phyloP scores from a whole-genome alignment of 2,329 filamentous ascomycete genomes.

The Thelonectria rubi region DNA sequence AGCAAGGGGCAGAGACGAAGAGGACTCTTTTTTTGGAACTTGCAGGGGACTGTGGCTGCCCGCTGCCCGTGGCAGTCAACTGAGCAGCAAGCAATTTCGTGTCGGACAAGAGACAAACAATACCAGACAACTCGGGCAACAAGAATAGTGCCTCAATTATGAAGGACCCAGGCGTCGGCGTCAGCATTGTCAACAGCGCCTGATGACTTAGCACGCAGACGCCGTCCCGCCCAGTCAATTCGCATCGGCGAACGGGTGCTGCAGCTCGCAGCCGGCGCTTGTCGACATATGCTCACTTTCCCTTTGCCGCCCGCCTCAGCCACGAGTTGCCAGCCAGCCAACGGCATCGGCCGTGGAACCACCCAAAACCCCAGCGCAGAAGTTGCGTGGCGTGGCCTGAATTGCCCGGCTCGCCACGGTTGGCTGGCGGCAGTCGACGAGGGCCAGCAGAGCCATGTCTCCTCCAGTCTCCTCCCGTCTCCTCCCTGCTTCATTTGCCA shows the following conservation, averaged over 20 bases:
- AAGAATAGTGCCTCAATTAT: not conserved
- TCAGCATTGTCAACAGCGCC: constrained; percentile 9
- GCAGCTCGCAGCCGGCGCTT: constrained; percentile 37
- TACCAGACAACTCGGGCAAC: not conserved
- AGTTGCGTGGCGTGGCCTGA: constrained; percentile 4
- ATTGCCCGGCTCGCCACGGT: constrained; percentile 17
- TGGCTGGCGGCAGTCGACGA: constrained; percentile 27
- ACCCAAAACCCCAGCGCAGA: constrained; percentile 18
- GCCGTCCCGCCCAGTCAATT: constrained; percentile 35
- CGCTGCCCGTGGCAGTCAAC: not conserved
- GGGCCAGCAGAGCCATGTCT: constrained; percentile 31
- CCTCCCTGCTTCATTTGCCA: constrained; percentile 42
- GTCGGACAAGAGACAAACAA: not conserved
- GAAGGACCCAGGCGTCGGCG: constrained; percentile 3
- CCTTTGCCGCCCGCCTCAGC: constrained; percentile 24
- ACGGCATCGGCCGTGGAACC: constrained; percentile 10
- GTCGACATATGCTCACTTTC: constrained; percentile 15
- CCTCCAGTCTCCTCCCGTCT: constrained; percentile 26
- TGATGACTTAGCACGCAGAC: constrained; percentile 18
- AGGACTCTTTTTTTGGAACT: constrained; percentile 14
- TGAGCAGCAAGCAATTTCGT: not conserved
- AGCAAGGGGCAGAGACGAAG: constrained; percentile 1
- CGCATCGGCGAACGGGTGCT: constrained; percentile 20
- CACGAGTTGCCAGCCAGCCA: constrained; percentile 25
- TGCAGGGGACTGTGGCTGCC: not conserved